Percentiles rank a stretch among this genome's conserved stretches.
Evolutionary conservation across 257 asterid genomes (phyloP).

Genomic region (Nyctanthes arbortristis): DNA sequence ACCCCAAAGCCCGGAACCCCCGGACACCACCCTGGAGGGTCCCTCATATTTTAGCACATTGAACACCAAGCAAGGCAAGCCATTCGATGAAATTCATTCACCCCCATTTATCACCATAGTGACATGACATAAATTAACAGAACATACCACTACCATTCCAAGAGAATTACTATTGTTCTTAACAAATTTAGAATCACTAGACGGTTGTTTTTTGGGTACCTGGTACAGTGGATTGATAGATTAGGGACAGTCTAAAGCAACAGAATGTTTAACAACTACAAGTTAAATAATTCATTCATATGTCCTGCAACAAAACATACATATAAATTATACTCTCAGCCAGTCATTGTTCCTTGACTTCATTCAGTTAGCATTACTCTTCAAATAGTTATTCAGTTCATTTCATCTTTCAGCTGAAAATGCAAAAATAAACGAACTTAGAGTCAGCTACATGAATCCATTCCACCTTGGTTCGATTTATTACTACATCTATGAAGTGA

Average conservation of each 20-base stretch:
- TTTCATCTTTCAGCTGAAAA: neutral
- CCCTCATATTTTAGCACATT: neutral
- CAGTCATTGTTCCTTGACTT: neutral
- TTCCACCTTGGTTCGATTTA: neutral
- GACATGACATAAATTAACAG: neutral
- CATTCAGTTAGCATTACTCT: neutral
- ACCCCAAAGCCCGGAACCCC: too few species aligned
- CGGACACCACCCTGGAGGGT: too few species aligned
- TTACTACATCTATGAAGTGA: neutral
- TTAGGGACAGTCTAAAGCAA: neutral
- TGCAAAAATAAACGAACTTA: conserved; percentile 3
- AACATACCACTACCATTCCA: neutral
- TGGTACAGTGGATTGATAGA: neutral
- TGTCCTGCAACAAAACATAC: neutral
- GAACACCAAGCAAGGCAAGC: neutral
- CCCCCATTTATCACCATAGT: neutral
- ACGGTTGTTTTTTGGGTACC: neutral
- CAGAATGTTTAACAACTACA: neutral
- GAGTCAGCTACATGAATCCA: neutral
- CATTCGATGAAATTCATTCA: neutral
- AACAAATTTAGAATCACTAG: neutral
- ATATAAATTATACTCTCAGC: neutral
- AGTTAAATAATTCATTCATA: neutral
- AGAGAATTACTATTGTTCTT: neutral
- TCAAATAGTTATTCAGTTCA: neutral